Base-by-base conservation (phyloP, 23 red algal species). In the Gracilaria vermiculophylla region DNA sequence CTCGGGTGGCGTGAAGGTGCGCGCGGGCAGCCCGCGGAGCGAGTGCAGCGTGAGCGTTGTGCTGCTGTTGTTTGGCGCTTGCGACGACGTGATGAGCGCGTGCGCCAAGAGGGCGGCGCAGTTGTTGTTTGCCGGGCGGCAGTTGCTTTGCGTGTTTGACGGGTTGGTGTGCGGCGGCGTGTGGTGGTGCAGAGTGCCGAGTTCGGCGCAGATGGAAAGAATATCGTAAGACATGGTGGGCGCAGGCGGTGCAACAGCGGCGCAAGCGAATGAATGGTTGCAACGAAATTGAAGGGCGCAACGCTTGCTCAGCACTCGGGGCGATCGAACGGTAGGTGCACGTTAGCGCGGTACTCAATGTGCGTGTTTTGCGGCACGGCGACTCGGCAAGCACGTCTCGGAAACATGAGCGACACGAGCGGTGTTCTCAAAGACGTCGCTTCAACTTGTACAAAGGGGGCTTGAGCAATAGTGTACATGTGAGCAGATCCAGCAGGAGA, bases 171-270 rank as follows among this genome's bases (percentile, higher is more conserved):
- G 67, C 36, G 67, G 67, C 20, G 67, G 67, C 1, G 39, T 73
- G 15, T 73, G 67, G 9, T 73, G 67, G 21, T 79, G 76, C 53
- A 79, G 36, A 35, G 50, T 57, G 13, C 76, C 76, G 20, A 60
- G 49, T 19, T 57, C 45, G 1, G 49, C 49, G 17, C 76, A 79
- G 37, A 79, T 55, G 12, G 50, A 57, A 12, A 79, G 33, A 17
- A 79, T 79, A 31, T 42, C 33, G 76, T 79, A 79, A 28, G 37
- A 5, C 67, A 73, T 73, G 33, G 24, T n/a, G 7, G 23, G 2
- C 8, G 3, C 21, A n/a, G 54, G 24, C 2, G 45, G 8, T 49
- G 45, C 45, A 49, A 7, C 45, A 14, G 45, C 7, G 8, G 8
- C 8, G 45, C 14, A 49, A 49, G 14, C 45, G 45, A 14, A n/a